Conservation (phyloP, 1,284 basidiomycete genomes). For the Cryptococcus jaspeensis region DNA sequence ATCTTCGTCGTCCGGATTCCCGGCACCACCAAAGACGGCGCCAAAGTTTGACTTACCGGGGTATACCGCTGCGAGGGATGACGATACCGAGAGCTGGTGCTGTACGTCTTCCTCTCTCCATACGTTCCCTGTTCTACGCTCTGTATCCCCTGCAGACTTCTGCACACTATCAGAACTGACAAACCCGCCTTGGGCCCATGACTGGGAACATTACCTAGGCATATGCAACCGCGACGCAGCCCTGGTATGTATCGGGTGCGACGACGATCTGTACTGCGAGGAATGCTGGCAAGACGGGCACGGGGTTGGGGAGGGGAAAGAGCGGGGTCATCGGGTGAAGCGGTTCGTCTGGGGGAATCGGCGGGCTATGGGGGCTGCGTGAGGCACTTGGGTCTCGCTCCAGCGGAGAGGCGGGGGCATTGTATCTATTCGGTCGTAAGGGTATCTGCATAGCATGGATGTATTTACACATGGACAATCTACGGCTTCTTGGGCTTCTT, state of each 20-base stretch:
- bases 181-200: constrained; percentile 9
- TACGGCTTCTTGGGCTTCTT: constrained; percentile 72
- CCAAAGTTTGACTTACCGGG: constrained; percentile 34
- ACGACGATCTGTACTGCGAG: constrained; percentile 43
- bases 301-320: constrained; percentile 23
- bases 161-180: too few species aligned
- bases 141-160: too few species aligned
- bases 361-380: constrained; percentile 6
- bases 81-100: constrained; percentile 47
- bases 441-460: constrained; percentile 5
- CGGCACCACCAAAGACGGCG: constrained; percentile 1
- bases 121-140: too few species aligned
- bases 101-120: constrained; percentile 30
- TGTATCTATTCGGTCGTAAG: too few species aligned
- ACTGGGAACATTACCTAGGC: constrained; percentile 20
- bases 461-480: constrained; percentile 4
- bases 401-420: too few species aligned
- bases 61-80: constrained; percentile 35
- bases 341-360: constrained; percentile 20
- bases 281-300: constrained; percentile 45
- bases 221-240: constrained; percentile 48
- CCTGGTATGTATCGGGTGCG: constrained; percentile 42
- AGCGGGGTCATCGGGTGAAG: constrained; percentile 30
- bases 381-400: too few species aligned
- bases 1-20: constrained; percentile 1